A percentile compares a stretch with the other conserved stretches of the same genome.
phyloP scores from a whole-genome alignment of 2,329 filamentous ascomycete genomes.

The Coniochaeta hoffmannii region DNA sequence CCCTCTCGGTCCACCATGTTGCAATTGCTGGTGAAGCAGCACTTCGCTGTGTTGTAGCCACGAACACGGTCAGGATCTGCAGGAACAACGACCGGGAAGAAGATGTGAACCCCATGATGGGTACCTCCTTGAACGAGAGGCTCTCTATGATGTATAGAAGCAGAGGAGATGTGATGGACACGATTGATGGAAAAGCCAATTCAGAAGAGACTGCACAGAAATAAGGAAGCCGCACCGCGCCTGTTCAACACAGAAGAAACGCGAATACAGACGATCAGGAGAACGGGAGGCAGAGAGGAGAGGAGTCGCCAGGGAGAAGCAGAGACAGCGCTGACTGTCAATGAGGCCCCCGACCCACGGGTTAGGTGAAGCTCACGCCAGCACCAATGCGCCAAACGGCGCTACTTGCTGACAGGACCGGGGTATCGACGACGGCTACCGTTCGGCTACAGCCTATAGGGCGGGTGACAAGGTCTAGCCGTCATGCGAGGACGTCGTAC shows the following conservation, averaged over 20 bases:
- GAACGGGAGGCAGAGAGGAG: neutral
- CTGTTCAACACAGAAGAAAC: neutral
- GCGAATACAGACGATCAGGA: neutral
- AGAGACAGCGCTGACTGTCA: neutral
- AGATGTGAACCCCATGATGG: neutral
- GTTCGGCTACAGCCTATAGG: neutral
- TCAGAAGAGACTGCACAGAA: neutral
- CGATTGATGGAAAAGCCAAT: neutral
- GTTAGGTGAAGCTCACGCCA: neutral
- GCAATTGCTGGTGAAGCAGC: slow-evolving; percentile 15
- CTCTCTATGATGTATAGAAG: neutral
- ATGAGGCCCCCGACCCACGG: neutral
- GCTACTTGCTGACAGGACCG: neutral
- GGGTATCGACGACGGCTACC: neutral
- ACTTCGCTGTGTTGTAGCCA: slow-evolving; percentile 7
- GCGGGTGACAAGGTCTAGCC: neutral
- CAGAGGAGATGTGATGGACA: neutral
- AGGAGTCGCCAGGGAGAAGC: neutral
- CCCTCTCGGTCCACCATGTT: slow-evolving; percentile 26
- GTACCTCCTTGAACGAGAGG: neutral
- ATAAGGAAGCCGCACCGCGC: neutral
- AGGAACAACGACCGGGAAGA: neutral
- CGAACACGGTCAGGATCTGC: slow-evolving; percentile 5
- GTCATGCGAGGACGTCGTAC: neutral
- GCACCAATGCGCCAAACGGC: neutral